Evolutionary conservation across 164 flowering plant genomes (phyloP).

Genomic region (Piper betle): DNA sequence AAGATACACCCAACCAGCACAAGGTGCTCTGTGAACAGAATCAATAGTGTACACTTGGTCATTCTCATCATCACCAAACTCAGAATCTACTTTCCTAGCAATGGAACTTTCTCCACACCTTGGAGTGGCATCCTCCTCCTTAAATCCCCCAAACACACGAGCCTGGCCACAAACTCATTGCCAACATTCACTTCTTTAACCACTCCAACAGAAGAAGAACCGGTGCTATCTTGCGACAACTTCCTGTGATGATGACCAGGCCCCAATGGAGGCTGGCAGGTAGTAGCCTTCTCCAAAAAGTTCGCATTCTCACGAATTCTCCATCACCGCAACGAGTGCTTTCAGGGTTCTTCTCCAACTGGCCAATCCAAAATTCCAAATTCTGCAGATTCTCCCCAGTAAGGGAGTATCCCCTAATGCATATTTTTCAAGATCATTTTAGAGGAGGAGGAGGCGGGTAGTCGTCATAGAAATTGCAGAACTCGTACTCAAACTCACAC

Average conservation of each 20-base stretch:
- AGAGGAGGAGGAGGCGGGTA: conserved; percentile 72
- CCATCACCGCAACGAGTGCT: conserved; percentile 32
- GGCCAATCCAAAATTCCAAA: conserved; percentile 31
- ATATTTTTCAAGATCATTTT: conserved; percentile 58
- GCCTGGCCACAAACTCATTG: too few species aligned
- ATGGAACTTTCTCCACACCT: too few species aligned
- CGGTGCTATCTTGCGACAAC: conserved; percentile 44
- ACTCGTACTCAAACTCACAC: conserved; percentile 23
- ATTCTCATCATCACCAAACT: conserved; percentile 61
- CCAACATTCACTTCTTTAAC: too few species aligned
- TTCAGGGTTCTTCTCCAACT: conserved; percentile 35
- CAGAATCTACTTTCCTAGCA: too few species aligned
- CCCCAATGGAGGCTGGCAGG: conserved; percentile 47
- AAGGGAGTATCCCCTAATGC: too few species aligned
- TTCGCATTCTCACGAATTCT: conserved; percentile 30
- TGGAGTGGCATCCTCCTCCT: too few species aligned
- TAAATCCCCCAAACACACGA: too few species aligned
- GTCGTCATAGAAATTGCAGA: conserved; percentile 44
- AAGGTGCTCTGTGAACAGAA: conserved; percentile 37
- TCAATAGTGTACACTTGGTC: conserved; percentile 84
- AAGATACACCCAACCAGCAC: conserved; percentile 4
- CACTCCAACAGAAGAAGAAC: too few species aligned
- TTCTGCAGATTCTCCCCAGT: conserved; percentile 27
- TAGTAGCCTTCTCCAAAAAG: conserved; percentile 48
- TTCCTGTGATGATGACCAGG: conserved; percentile 37